phyloP scores from a whole-genome alignment of 139 green algal genomes.

The Marvania coccoides region DNA sequence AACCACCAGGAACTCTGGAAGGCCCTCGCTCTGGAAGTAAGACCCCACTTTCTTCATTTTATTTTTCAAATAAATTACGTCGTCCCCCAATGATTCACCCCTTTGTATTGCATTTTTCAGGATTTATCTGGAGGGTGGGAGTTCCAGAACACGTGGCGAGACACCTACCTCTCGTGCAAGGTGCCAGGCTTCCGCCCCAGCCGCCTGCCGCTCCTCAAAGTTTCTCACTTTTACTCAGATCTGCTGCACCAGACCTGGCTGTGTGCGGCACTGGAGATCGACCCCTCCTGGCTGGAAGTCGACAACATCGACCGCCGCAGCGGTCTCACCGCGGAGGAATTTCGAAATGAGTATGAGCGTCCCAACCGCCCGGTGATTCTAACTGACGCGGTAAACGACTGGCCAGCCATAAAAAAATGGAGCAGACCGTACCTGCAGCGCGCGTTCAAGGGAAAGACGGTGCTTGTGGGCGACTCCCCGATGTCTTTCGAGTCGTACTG shows the following conservation, averaged over 20 bases:
- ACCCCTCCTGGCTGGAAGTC: constrained; percentile 61
- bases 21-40: constrained; percentile 64
- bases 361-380: constrained; percentile 83
- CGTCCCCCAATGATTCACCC: too few relatives aligned
- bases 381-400: constrained; percentile 40
- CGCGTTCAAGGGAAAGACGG: constrained; percentile 33
- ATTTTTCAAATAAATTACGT: too few relatives aligned
- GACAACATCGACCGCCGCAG: constrained; percentile 69
- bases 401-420: constrained; percentile 60
- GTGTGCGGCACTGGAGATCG: constrained; percentile 55
- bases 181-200: not conserved
- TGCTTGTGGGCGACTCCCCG: constrained; percentile 36
- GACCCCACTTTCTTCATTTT: too few relatives aligned
- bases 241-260: constrained; percentile 84
- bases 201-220: not conserved
- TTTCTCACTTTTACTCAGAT: constrained; percentile 59
- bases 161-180: constrained; percentile 36
- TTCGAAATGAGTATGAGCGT: constrained; percentile 67
- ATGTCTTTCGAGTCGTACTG: constrained; percentile 74
- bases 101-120: too few relatives aligned
- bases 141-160: constrained; percentile 45
- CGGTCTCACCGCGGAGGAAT: constrained; percentile 52
- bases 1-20: constrained; percentile 87
- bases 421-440: constrained; percentile 36
- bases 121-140: not conserved